Evolutionary conservation across 2,329 filamentous ascomycete species (phyloP).

Genomic region (Talaromyces sp.): DNA sequence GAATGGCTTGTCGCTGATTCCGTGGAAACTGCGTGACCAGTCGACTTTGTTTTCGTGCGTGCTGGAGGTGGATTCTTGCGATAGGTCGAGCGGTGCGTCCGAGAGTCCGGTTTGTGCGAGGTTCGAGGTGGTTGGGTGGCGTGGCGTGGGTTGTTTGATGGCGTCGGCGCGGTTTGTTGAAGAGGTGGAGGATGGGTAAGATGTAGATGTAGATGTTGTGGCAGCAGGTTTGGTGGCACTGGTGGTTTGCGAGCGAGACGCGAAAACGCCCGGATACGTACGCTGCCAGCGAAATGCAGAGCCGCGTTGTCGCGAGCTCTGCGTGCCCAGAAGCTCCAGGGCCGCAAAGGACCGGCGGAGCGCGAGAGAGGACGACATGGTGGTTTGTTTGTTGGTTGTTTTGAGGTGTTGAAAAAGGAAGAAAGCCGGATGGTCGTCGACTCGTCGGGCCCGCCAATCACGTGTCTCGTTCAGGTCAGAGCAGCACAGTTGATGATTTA

Average conservation of each 20-base stretch:
- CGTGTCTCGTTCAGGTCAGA: background rate
- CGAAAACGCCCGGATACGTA: background rate
- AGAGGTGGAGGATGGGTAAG: conserved; percentile 12
- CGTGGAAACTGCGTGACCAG: conserved; percentile 81
- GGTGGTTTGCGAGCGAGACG: background rate
- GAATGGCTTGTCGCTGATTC: conserved; percentile 67
- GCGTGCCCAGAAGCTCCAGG: conserved; percentile 4
- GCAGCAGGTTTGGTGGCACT: background rate
- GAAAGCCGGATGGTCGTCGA: background rate
- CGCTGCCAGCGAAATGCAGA: background rate
- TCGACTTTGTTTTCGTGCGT: conserved; percentile 51
- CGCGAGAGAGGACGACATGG: conserved; percentile 11
- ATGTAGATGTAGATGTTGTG: conserved; percentile 1
- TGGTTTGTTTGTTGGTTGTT: background rate
- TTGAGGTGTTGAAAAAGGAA: background rate
- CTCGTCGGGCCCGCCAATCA: conserved; percentile 3
- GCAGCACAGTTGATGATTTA: background rate
- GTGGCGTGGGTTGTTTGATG: conserved; percentile 17
- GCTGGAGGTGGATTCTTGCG: conserved; percentile 3
- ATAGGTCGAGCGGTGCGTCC: conserved; percentile 30
- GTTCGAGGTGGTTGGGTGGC: conserved; percentile 28
- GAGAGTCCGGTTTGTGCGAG: conserved; percentile 34
- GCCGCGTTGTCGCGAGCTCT: background rate
- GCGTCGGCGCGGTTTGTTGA: conserved; percentile 16
- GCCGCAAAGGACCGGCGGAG: conserved; percentile 11